A percentile compares a stretch with the other conserved stretches of the same genome.
Evolutionary conservation across 192 early-diverging fungal genomes (phyloP).

Genomic region (Diversispora epigaea): DNA sequence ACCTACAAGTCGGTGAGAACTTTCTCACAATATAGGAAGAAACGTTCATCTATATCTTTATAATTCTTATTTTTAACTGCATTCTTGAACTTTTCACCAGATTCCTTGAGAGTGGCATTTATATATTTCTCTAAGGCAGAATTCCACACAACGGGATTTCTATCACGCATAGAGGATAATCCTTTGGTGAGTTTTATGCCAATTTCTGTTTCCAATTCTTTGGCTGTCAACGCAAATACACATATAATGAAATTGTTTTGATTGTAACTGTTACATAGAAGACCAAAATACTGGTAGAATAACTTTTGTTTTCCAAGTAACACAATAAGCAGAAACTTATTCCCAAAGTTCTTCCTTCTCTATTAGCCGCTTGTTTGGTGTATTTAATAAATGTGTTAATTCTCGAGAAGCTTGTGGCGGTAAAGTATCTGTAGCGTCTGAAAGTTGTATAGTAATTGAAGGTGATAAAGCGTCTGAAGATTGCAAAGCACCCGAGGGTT

Average conservation of each 20-base stretch:
- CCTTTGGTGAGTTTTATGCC: conserved; percentile 25
- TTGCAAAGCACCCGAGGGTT: conserved; percentile 7
- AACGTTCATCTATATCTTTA: neutral
- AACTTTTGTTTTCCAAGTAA: conserved; percentile 7
- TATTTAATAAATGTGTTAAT: conserved; percentile 23
- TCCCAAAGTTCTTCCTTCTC: conserved; percentile 13
- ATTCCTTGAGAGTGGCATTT: conserved; percentile 13
- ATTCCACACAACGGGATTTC: too few relatives aligned
- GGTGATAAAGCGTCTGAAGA: neutral
- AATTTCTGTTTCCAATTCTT: conserved; percentile 25
- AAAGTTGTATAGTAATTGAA: conserved; percentile 6
- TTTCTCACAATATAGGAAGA: conserved; percentile 7
- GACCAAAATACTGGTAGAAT: conserved; percentile 22
- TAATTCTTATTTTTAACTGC: neutral
- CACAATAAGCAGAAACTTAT: conserved; percentile 23
- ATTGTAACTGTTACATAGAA: conserved; percentile 26
- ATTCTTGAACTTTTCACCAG: conserved; percentile 8
- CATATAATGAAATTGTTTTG: conserved; percentile 20
- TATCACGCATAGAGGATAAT: conserved; percentile 26
- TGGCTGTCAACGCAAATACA: conserved; percentile 26
- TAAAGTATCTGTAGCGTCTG: conserved; percentile 8
- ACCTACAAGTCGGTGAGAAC: neutral
- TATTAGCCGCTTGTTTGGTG: conserved; percentile 12
- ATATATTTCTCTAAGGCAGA: conserved; percentile 24
- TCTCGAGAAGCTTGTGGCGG: conserved; percentile 12